A percentile compares a stretch with the other conserved stretches of the same genome.
Evolutionary conservation across 345 rosid genomes (phyloP).

Genomic region (Corymbia maculata): DNA sequence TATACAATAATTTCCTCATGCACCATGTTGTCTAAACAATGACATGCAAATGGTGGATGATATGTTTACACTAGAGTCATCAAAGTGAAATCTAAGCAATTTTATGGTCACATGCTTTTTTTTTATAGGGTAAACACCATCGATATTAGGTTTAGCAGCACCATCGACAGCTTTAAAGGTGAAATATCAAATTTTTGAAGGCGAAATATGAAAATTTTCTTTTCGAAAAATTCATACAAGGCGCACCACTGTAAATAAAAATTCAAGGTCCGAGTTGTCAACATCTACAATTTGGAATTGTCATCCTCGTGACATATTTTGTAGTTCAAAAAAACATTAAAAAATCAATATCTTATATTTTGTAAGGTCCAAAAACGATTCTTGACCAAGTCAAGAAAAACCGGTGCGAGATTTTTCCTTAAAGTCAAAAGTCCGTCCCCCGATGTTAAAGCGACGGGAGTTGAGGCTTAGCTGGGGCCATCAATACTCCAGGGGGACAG

Average conservation of each 20-base stretch:
- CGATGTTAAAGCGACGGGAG: not conserved
- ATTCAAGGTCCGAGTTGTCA: not conserved
- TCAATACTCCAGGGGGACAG: not conserved
- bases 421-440: not conserved
- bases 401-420: not conserved
- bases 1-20: not conserved
- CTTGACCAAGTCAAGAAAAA: not conserved
- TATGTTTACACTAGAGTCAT: not conserved
- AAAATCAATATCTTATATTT: not conserved
- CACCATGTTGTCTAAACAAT: not conserved
- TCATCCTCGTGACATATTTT: not conserved
- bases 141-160: accelerated
- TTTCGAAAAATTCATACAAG: not conserved
- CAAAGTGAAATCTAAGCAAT: not conserved
- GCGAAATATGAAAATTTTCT: not conserved
- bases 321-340: no score
- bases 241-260: not conserved
- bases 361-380: not conserved
- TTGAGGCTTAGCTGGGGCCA: not conserved
- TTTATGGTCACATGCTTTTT: not conserved
- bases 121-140: accelerated
- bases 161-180: not conserved
- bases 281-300: not conserved
- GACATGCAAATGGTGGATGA: not conserved
- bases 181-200: no score